Evolutionary conservation across 257 asterid genomes (phyloP), one percentile per base, ranked within the genome.

Genomic region (Gardenia jasminoides): DNA sequence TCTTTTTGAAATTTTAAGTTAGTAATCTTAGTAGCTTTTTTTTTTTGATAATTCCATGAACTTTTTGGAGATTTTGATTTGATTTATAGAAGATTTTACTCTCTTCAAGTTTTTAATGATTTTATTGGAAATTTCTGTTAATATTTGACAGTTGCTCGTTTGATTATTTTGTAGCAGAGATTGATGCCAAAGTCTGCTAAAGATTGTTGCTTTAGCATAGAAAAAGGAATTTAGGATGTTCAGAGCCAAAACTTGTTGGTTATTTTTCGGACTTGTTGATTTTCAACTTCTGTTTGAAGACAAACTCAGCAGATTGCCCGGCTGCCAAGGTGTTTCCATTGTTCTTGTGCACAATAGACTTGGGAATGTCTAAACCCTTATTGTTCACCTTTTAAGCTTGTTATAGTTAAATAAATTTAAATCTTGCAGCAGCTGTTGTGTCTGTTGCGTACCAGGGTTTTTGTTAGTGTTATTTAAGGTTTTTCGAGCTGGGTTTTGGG

Each of bases 221-320:
- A 70, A 65, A 33, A 66, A 81, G 67, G 43, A 74, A 10, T 83
- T 70, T 80, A 72, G 82, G 65, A 78, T 86, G 87, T 68, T 75
- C 54, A 48, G 79, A 73, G 82, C 72, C 71, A 41, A 73, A 73
- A 81, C 26, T 58, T 76, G 69, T 50, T 76, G 65, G 78, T 78
- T 70, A 54, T 44, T 39, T 65, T 56, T 77, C 75, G 78, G 74
- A 72, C 80, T 41, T 50, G 58, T 61, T 66, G 77, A 67, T 79
- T 72, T 82, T 67, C 75, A n/a, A 54, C 61, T 48, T 52, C 24
- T 66, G 33, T 24, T 79, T 52, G 78, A 54, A 24, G 75, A 59
- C 58, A 71, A 72, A 75, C 76, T 13, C 24, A 12, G 70, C 65
- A 52, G 36, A 58, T 15, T 70, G 13, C 28, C 44, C 73, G n/a